These are phyloP conservation scores for Davidsoniella eucalypti DNA, from an alignment of 2,329 filamentous ascomycete species.

Conservation along the genomic window DNA sequence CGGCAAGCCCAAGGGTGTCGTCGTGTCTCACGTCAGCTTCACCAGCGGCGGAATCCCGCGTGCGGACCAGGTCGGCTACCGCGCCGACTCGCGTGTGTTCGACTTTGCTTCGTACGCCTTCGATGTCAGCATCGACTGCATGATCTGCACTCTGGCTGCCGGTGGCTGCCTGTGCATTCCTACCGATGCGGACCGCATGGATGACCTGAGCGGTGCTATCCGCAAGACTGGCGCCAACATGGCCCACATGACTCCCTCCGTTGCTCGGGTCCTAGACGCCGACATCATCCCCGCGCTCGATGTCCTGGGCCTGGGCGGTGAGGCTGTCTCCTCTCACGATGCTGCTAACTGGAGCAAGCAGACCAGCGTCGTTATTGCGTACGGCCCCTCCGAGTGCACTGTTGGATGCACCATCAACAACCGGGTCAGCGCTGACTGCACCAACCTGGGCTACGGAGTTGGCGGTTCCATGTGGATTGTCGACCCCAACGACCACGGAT, in stretches of 20 bases:
- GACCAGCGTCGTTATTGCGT: slow-evolving; percentile 33
- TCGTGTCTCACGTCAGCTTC: slow-evolving; percentile 32
- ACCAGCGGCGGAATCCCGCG: slow-evolving; percentile 29
- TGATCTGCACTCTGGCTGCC: slow-evolving; percentile 34
- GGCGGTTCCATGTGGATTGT: slow-evolving; percentile 35
- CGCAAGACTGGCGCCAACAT: slow-evolving; percentile 29
- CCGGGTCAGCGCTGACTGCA: slow-evolving; percentile 23
- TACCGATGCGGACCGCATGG: slow-evolving; percentile 35
- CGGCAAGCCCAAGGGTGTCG: slow-evolving; percentile 45
- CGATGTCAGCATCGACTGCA: slow-evolving; percentile 37
- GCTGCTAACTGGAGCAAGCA: slow-evolving; percentile 30
- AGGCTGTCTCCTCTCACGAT: slow-evolving; percentile 35
- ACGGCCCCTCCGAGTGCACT: slow-evolving; percentile 38
- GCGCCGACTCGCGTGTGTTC: slow-evolving; percentile 25
- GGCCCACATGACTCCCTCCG: slow-evolving; percentile 34
- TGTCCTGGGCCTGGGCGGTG: slow-evolving; percentile 33
- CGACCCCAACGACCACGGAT: slow-evolving; percentile 29
- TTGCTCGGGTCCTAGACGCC: slow-evolving; percentile 29
- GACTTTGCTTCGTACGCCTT: slow-evolving; percentile 38
- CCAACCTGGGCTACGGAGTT: slow-evolving; percentile 32
- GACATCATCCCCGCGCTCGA: slow-evolving; percentile 30
- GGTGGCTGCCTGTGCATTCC: slow-evolving; percentile 37
- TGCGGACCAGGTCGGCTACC: slow-evolving; percentile 26
- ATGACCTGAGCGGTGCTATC: slow-evolving; percentile 31
- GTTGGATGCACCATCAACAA: slow-evolving; percentile 34